Evolutionary conservation across 768 basidiomycete genomes (phyloP), one percentile per base, ranked within the genome.

Genomic region (Tricholoma hemisulphureum): DNA sequence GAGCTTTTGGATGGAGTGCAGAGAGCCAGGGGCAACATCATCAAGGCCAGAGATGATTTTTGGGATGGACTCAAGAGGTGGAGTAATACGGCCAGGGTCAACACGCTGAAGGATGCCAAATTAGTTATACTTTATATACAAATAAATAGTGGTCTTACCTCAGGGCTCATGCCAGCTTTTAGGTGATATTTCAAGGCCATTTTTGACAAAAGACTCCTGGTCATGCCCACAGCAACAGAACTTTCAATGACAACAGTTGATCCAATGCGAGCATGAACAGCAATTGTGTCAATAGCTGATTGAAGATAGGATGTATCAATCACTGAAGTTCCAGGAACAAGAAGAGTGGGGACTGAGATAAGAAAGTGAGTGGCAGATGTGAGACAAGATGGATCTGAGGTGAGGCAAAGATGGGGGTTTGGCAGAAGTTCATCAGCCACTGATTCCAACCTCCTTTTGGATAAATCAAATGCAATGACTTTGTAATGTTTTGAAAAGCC

Each of bases 251-350:
- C 32, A 32, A 32, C 32, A 14, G 4, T 32, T 9, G 32, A 8
- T 32, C 32, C 32, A 32, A 32, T 14, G 14, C 32, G 32, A 2
- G 81, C 81, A 7, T 82, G 75, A 71, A 84, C 32, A 1, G 32
- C 8, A 32, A 32, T 32, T 8, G 32, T 32, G 32, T 32, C 32
- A 5, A 32, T 32, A 14, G n/a, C n/a, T n/a, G n/a, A n/a, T n/a
- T n/a, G n/a, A n/a, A n/a, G n/a, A n/a, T n/a, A n/a, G n/a, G 32
- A 32, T 2, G 32, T 32, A 6, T 32, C 32, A 32, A 32, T 6
- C 14, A 32, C 32, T 8, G 32, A 32, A 32, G 32, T 32, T 8
- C 32, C 32, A 9, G 32, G 5, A 14, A 32, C 5, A 14, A 32
- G 83, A 0, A 82, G 72, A 0, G 64, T 59, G 26, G 32, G 32